Evolutionary conservation across 495 filamentous ascomycete species (phyloP).

Genomic region (Talaromyces borbonicus): DNA sequence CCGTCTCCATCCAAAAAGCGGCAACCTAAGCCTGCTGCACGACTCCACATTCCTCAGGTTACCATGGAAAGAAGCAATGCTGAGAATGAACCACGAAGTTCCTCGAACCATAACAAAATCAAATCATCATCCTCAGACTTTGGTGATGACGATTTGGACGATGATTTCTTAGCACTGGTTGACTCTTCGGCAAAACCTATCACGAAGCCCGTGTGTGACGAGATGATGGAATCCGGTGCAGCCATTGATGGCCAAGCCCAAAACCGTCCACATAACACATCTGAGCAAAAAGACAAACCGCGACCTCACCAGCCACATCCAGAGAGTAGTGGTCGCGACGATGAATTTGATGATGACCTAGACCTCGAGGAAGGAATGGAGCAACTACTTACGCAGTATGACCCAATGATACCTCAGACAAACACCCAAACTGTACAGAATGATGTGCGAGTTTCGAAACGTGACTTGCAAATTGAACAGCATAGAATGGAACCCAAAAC

Average conservation of each 20-base stretch:
- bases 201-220: constrained; percentile 4
- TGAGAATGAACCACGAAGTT: constrained; percentile 8
- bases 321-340: constrained; percentile 34
- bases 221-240: constrained; percentile 7
- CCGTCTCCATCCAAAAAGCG: constrained; percentile 39
- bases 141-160: constrained; percentile 51
- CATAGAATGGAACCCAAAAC: background rate
- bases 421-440: constrained; percentile 9
- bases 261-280: background rate
- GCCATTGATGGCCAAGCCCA: background rate
- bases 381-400: constrained; percentile 31
- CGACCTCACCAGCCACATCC: constrained; percentile 9
- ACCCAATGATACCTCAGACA: constrained; percentile 25
- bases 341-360: constrained; percentile 62
- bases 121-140: constrained; percentile 44
- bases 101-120: background rate
- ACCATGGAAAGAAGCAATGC: constrained; percentile 7
- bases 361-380: constrained; percentile 38
- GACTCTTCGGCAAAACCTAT: constrained; percentile 31
- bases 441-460: background rate
- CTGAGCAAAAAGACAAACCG: constrained; percentile 24
- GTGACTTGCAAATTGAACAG: too few species aligned
- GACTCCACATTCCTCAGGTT: constrained; percentile 8
- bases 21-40: background rate
- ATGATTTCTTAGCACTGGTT: constrained; percentile 41